These are phyloP conservation scores for Rhizopus microsporus DNA, from an alignment of 371 early-diverging fungal species.

Conservation along the genomic window DNA sequence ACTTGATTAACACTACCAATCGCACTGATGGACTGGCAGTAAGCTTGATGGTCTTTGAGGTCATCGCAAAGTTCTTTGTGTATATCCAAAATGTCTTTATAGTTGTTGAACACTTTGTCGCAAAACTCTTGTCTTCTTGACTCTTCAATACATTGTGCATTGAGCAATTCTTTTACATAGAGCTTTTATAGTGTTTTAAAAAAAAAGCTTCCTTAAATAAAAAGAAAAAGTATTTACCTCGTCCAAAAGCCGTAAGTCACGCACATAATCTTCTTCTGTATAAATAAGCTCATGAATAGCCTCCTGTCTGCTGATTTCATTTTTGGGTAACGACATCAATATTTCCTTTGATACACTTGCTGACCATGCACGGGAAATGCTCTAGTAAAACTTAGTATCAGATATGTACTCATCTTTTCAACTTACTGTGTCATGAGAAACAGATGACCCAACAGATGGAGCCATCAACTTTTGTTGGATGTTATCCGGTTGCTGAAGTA, in stretches of 20 bases:
- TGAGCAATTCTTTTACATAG: constrained; percentile 33
- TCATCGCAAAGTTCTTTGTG: constrained; percentile 72
- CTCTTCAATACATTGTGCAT: constrained; percentile 56
- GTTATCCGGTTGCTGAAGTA: constrained; percentile 6
- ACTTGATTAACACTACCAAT: constrained; percentile 72
- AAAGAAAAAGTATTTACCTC: constrained; percentile 18
- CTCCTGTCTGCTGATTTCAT: constrained; percentile 90
- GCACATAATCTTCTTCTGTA: constrained; percentile 90
- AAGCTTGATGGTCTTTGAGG: constrained; percentile 69
- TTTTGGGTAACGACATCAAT: constrained; percentile 66
- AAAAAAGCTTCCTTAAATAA: not conserved
- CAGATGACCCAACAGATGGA: constrained; percentile 31
- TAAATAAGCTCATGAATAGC: constrained; percentile 90
- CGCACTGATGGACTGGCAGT: constrained; percentile 50
- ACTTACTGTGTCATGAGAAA: constrained; percentile 45
- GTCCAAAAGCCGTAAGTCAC: constrained; percentile 61
- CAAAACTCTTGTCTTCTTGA: constrained; percentile 68
- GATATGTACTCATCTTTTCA: not conserved
- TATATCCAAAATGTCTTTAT: constrained; percentile 69
- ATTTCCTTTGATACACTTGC: constrained; percentile 74
- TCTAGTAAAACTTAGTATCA: constrained; percentile 25
- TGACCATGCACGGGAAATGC: constrained; percentile 66
- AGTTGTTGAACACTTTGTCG: constrained; percentile 80
- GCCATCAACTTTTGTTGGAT: constrained; percentile 12
- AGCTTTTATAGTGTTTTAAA: not conserved